phyloP scores from a whole-genome alignment of 306 rosid species.

The Inga leiocalycina region DNA sequence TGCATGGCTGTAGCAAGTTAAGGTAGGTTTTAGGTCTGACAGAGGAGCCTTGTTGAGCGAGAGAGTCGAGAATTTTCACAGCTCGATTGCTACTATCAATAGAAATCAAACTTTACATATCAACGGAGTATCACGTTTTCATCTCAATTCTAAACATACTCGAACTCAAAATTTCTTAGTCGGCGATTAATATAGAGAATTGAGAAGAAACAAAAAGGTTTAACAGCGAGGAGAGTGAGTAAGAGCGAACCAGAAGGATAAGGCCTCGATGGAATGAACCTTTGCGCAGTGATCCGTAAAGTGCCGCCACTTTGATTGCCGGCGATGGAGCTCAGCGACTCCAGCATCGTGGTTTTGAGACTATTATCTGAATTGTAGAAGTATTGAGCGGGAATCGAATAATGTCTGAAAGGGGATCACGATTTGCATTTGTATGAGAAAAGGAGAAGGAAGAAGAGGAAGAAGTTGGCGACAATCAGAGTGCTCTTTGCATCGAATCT shows the following conservation, averaged over 20 bases:
- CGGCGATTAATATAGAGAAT: not conserved
- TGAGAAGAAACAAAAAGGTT: not conserved
- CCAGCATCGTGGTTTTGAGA: not conserved
- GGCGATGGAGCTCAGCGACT: not conserved
- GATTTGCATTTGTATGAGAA: too few relatives aligned
- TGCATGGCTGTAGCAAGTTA: slow-evolving; percentile 74
- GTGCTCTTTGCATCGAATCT: too few relatives aligned
- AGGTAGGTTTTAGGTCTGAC: slow-evolving; percentile 57
- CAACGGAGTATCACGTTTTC: not conserved
- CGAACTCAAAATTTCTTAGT: not conserved
- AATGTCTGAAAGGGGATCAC: too few relatives aligned
- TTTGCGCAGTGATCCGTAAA: slow-evolving; percentile 53
- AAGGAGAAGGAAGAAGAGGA: too few relatives aligned
- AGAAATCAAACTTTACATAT: not conserved
- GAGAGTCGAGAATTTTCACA: slow-evolving; percentile 59
- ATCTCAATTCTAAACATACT: not conserved
- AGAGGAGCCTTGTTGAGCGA: slow-evolving; percentile 64
- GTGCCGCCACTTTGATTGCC: slow-evolving; percentile 48
- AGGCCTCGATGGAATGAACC: slow-evolving; percentile 55
- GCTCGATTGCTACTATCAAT: slow-evolving; percentile 58
- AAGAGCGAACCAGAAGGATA: slow-evolving; percentile 41
- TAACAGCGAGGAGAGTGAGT: too few relatives aligned
- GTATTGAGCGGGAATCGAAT: too few relatives aligned
- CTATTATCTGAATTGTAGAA: too few relatives aligned
- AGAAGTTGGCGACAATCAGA: too few relatives aligned